These are phyloP conservation scores for Fusarium sp. DNA, from an alignment of 2,329 filamentous ascomycete genomes.

Conservation along the genomic window DNA sequence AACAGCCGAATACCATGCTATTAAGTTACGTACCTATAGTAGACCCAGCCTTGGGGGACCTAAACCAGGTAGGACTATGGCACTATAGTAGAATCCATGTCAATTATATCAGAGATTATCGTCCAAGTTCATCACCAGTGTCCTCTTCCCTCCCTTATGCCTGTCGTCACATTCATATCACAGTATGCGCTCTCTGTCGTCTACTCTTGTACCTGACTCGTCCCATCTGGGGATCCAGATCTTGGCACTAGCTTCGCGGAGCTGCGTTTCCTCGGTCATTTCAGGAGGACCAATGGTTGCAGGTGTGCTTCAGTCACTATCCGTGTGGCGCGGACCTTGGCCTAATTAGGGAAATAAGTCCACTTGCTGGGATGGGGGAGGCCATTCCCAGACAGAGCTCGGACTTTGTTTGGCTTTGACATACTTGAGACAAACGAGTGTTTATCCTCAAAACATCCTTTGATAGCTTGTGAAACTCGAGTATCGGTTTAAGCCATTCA, in stretches of 20 bases:
- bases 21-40: conserved; percentile 5
- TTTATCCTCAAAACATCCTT: conserved; percentile 15
- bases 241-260: conserved; percentile 26
- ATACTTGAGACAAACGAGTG: conserved; percentile 22
- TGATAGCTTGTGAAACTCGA: conserved; percentile 13
- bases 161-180: conserved; percentile 2
- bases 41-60: conserved; percentile 5
- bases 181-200: background rate
- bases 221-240: conserved; percentile 12
- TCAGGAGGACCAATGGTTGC: conserved; percentile 41
- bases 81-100: background rate
- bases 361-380: conserved; percentile 18
- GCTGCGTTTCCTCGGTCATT: conserved; percentile 35
- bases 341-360: conserved; percentile 32
- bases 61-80: conserved; percentile 1
- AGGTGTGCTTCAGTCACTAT: conserved; percentile 20
- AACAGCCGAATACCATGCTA: conserved; percentile 15
- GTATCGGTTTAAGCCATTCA: conserved; percentile 23
- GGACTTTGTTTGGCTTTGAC: conserved; percentile 5
- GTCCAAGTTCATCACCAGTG: background rate
- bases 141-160: background rate
- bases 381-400: conserved; percentile 8
- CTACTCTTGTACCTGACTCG: conserved; percentile 20
- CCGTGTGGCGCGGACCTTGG: conserved; percentile 37
- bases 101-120: conserved; percentile 2